phyloP scores from a whole-genome alignment of 768 basidiomycete genomes.

The Podaxis sp. region DNA sequence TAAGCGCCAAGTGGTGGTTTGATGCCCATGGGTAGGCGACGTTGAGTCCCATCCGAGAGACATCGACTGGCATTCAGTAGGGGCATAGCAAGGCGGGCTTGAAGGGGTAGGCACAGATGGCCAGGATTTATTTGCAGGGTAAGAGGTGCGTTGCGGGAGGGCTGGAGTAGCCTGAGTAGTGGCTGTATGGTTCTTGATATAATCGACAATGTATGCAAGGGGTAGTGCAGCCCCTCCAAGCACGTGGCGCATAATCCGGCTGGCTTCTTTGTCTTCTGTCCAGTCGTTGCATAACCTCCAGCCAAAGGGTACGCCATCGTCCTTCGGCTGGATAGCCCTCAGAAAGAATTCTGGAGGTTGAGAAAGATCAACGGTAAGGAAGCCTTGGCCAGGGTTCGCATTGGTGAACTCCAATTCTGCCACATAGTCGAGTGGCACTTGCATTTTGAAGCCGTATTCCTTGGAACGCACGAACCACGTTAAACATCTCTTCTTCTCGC shows the following conservation, averaged over 20 bases:
- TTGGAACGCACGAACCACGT: slow-evolving; percentile 77
- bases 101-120: neutral
- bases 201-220: slow-evolving; percentile 52
- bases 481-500: slow-evolving; percentile 58
- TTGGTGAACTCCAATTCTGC: slow-evolving; percentile 52
- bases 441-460: slow-evolving; percentile 82
- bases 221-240: slow-evolving; percentile 62
- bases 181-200: slow-evolving; percentile 16
- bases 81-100: neutral
- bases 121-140: neutral
- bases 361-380: slow-evolving; percentile 62
- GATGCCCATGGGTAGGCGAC: slow-evolving; percentile 18
- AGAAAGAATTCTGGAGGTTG: slow-evolving; percentile 65
- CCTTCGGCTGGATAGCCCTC: slow-evolving; percentile 25
- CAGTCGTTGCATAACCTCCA: slow-evolving; percentile 73
- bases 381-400: slow-evolving; percentile 48
- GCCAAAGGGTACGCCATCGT: slow-evolving; percentile 29
- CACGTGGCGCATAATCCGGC: slow-evolving; percentile 57
- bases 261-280: slow-evolving; percentile 73
- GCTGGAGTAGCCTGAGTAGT: neutral
- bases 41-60: neutral
- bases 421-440: slow-evolving; percentile 66
- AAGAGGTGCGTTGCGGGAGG: neutral
- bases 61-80: neutral
- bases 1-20: neutral